Percentiles rank a stretch among this genome's conserved stretches.
These are phyloP conservation scores for Coemansia aciculifera DNA, from an alignment of 192 early-diverging fungal genomes.

Conservation along the genomic window DNA sequence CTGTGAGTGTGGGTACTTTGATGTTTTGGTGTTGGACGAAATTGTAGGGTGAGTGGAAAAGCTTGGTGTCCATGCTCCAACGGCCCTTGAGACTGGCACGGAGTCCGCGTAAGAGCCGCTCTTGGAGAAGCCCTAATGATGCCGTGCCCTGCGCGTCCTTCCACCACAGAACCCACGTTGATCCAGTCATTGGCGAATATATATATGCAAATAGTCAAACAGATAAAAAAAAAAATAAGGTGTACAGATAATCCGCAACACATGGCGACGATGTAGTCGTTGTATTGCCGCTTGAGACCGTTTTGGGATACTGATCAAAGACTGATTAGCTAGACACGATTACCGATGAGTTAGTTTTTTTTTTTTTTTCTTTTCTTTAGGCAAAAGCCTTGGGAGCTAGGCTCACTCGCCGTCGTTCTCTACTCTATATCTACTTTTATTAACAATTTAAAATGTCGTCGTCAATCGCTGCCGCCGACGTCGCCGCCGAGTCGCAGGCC, in stretches of 20 bases:
- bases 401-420: background rate
- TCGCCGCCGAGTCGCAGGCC: background rate
- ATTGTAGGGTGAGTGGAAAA: constrained; percentile 46
- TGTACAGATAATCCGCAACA: background rate
- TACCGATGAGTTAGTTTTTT: background rate
- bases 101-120: constrained; percentile 46
- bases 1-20: constrained; percentile 16
- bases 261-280: background rate
- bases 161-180: constrained; percentile 56
- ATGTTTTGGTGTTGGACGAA: constrained; percentile 39
- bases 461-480: background rate
- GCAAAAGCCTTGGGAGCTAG: background rate
- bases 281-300: background rate
- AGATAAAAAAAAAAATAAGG: background rate
- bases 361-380: background rate
- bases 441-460: background rate
- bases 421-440: background rate
- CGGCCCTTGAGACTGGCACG: constrained; percentile 46
- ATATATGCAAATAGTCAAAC: background rate
- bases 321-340: background rate
- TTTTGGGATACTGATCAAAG: constrained; percentile 1
- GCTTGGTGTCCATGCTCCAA: constrained; percentile 53
- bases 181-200: constrained; percentile 24
- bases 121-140: constrained; percentile 46
- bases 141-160: constrained; percentile 54